Evolutionary conservation across 1,284 basidiomycete species (phyloP).

Genomic region (Rhodotorula sp.): DNA sequence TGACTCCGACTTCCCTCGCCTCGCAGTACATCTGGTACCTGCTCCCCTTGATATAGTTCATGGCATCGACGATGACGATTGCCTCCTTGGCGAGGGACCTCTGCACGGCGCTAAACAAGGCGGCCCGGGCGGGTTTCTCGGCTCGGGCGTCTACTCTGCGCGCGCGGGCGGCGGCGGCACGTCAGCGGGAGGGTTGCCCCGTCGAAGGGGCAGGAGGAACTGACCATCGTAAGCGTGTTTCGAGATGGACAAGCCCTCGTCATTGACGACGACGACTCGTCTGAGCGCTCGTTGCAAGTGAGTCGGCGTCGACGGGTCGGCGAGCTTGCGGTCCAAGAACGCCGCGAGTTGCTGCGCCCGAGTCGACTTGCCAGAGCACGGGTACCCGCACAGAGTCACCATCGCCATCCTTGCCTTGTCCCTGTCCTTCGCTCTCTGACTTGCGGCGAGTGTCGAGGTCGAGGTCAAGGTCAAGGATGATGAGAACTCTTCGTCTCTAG

Average conservation of each 20-base stretch:
- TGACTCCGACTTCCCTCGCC: slow-evolving; percentile 78
- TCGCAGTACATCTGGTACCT: slow-evolving; percentile 97
- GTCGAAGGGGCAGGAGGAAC: slow-evolving; percentile 40
- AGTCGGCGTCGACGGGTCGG: slow-evolving; percentile 49
- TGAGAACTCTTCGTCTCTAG: too few relatives aligned
- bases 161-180: not conserved
- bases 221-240: slow-evolving; percentile 72
- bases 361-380: slow-evolving; percentile 79
- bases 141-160: slow-evolving; percentile 63
- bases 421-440: not conserved
- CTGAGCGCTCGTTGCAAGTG: slow-evolving; percentile 55
- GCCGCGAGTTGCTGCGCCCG: slow-evolving; percentile 65
- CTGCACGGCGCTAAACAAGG: slow-evolving; percentile 81
- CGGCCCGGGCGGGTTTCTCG: slow-evolving; percentile 84
- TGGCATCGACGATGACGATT: slow-evolving; percentile 82
- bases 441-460: not conserved
- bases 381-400: slow-evolving; percentile 86
- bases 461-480: too few relatives aligned
- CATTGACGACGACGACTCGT: slow-evolving; percentile 70
- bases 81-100: slow-evolving; percentile 69
- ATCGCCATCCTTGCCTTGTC: slow-evolving; percentile 68
- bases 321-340: slow-evolving; percentile 56
- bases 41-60: slow-evolving; percentile 94
- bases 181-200: too few relatives aligned
- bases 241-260: slow-evolving; percentile 67